These are phyloP conservation scores for Xylariaceae sp. DNA, from an alignment of 2,329 filamentous ascomycete genomes.

Conservation along the genomic window DNA sequence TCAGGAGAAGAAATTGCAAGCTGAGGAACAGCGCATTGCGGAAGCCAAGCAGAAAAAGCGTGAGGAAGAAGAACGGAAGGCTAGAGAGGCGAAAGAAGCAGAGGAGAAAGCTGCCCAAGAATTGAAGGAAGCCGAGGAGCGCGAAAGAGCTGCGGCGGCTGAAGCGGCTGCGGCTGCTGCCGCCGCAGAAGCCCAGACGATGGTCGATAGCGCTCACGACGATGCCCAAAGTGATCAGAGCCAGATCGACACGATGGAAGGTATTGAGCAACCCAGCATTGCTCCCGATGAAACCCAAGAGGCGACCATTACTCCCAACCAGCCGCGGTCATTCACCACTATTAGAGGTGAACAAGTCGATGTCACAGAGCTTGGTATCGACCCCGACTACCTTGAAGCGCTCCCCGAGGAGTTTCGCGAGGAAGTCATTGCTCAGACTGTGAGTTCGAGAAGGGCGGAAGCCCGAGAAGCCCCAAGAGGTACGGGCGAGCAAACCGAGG, in stretches of 20 bases:
- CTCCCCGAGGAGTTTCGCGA: constrained; percentile 95
- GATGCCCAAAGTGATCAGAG: constrained; percentile 34
- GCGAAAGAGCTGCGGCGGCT: constrained; percentile 58
- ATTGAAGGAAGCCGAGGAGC: constrained; percentile 67
- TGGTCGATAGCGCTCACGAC: constrained; percentile 43
- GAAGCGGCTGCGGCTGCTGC: constrained; percentile 41
- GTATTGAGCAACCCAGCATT: constrained; percentile 32
- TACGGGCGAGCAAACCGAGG: constrained; percentile 73
- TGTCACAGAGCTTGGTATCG: constrained; percentile 91
- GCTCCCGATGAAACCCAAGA: constrained; percentile 32
- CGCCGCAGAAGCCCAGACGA: constrained; percentile 42
- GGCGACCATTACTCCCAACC: constrained; percentile 42
- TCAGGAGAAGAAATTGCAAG: constrained; percentile 64
- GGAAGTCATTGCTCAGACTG: constrained; percentile 89
- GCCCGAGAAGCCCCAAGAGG: constrained; percentile 63
- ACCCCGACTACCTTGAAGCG: constrained; percentile 91
- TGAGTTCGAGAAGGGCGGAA: constrained; percentile 77
- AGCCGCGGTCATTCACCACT: constrained; percentile 70
- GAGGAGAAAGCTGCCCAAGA: constrained; percentile 64
- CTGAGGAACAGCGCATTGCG: constrained; percentile 50
- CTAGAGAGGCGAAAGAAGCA: constrained; percentile 67
- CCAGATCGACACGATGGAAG: constrained; percentile 32
- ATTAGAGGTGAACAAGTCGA: constrained; percentile 86
- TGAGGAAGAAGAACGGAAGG: constrained; percentile 62
- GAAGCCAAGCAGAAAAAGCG: constrained; percentile 60